A percentile compares a stretch with the other conserved stretches of the same genome.
phyloP scores from a whole-genome alignment of 352 stramenopile genomes.

The Phytophthora agathidicida region DNA sequence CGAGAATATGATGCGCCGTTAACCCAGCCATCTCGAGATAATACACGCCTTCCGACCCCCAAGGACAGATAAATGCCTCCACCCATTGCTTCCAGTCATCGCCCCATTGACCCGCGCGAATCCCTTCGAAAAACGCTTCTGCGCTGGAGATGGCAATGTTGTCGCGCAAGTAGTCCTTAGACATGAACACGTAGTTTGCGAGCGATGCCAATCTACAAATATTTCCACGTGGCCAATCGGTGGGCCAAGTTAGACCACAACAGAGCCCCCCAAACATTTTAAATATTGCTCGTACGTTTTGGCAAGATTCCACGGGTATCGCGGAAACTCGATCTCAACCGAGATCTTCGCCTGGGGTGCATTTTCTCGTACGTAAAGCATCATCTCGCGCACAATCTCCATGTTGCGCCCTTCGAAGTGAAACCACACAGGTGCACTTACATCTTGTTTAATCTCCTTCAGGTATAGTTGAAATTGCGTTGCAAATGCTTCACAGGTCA shows the following conservation, averaged over 20 bases:
- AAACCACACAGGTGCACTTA: slow-evolving; percentile 41
- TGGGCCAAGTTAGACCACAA: neutral
- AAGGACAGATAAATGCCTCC: slow-evolving; percentile 70
- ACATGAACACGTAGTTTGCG: slow-evolving; percentile 66
- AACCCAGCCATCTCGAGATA: slow-evolving; percentile 41
- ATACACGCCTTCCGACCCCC: slow-evolving; percentile 65
- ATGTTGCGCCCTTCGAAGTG: slow-evolving; percentile 83
- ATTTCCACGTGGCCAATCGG: neutral
- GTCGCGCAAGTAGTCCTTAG: slow-evolving; percentile 75
- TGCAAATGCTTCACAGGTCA: slow-evolving; percentile 50
- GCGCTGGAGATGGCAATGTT: slow-evolving; percentile 52
- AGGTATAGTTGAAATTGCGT: slow-evolving; percentile 29
- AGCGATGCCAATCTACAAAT: slow-evolving; percentile 45
- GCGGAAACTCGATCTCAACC: slow-evolving; percentile 70
- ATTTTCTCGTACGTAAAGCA: slow-evolving; percentile 42
- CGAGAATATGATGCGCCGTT: slow-evolving; percentile 39
- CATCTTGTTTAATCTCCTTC: slow-evolving; percentile 8
- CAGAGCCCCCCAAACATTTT: neutral
- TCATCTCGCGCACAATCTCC: slow-evolving; percentile 62
- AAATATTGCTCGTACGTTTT: slow-evolving; percentile 44
- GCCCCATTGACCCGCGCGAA: slow-evolving; percentile 22
- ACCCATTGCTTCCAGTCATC: slow-evolving; percentile 34
- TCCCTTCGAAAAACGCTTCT: slow-evolving; percentile 45
- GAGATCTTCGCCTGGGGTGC: slow-evolving; percentile 40
- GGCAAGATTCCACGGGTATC: slow-evolving; percentile 64